Conservation (phyloP, 371 early-diverging fungal species). For the Haplosporangium sp. region DNA sequence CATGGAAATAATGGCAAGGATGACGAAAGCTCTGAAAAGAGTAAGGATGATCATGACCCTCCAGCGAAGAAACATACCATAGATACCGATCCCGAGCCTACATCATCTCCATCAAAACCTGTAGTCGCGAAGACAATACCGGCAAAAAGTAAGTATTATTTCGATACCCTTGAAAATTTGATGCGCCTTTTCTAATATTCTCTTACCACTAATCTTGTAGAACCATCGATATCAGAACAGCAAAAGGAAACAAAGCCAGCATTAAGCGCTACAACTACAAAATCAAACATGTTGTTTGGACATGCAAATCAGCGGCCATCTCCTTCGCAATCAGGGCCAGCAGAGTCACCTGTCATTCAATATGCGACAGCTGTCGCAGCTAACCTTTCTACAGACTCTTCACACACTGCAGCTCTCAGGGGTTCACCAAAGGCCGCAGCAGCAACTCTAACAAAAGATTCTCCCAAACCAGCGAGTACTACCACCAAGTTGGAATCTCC, state of each 20-base stretch:
- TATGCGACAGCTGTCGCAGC: conserved; percentile 34
- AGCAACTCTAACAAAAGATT: conserved; percentile 19
- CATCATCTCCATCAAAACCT: conserved; percentile 16
- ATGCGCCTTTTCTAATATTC: not conserved
- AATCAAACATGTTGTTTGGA: conserved; percentile 4
- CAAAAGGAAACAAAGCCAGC: conserved; percentile 35
- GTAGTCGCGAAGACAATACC: conserved; percentile 17
- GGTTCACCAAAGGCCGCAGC: conserved; percentile 22
- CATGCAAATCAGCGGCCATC: conserved; percentile 9
- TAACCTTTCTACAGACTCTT: conserved; percentile 30
- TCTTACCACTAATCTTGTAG: not conserved
- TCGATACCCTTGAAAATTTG: not conserved
- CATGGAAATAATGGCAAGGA: conserved; percentile 26
- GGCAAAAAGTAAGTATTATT: conserved; percentile 30
- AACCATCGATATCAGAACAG: conserved; percentile 25
- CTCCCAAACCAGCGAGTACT: conserved; percentile 18
- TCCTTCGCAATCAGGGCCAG: conserved; percentile 14
- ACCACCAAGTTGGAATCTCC: conserved; percentile 26
- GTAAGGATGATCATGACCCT: conserved; percentile 51
- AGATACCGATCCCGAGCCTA: conserved; percentile 52
- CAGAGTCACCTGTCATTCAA: conserved; percentile 22
- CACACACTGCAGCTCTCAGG: conserved; percentile 11
- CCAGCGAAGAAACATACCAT: conserved; percentile 43
- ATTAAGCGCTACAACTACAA: conserved; percentile 6
- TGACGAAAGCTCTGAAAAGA: conserved; percentile 34